Base-by-base conservation (phyloP, 495 filamentous ascomycete genomes). In the Aspergillus heteromorphus region DNA sequence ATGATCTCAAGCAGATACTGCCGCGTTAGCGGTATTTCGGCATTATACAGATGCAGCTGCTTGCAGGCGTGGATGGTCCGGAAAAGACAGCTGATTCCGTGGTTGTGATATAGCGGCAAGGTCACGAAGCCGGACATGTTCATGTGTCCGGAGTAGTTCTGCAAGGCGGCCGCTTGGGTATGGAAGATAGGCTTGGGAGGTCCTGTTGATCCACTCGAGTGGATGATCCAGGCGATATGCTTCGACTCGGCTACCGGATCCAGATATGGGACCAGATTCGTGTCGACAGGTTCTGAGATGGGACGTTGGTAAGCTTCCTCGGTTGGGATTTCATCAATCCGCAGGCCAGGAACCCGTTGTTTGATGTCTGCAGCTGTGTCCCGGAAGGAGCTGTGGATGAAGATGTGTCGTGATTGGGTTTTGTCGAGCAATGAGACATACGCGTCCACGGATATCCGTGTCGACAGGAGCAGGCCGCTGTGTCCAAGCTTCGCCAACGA, bases 121-220 rank as follows among this genome's bases (percentile, higher is more conserved):
- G 77, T 78, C 21, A 71, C 74, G 56, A 84, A 81, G 4, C 69
- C 65, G 1, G 60, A 62, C 40, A 73, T 19, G 11, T 60, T 61
- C 59, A 54, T 67, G 30, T 68, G 68, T 5, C 59, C 58, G 0
- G 65, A 57, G 54, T 69, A 74, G 51, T 73, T 73, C 41, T 63
- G 61, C 48, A 38, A 45, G 49, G 56, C 69, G 57, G 60, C 69
- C 60, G 53, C 60, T 59, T 74, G 65, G 11, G 67, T 67, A 0
- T 73, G 60, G 49, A 65, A 65, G 1, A 79, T 71, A 1, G 81
- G 77, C 55, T 84, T 84, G 2, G 82, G 82, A n/a, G 82, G 70
- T 2, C 82, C 81, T 4, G 81, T 84, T 5, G 77, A 81, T 3
- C 82, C 81, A 38, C 79, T 81, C 0, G 79, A 83, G 61, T 83